Percentiles rank a stretch among this genome's conserved stretches.
Conservation (phyloP, 2,329 filamentous ascomycete species). For the Botryotinia narcissicola region DNA sequence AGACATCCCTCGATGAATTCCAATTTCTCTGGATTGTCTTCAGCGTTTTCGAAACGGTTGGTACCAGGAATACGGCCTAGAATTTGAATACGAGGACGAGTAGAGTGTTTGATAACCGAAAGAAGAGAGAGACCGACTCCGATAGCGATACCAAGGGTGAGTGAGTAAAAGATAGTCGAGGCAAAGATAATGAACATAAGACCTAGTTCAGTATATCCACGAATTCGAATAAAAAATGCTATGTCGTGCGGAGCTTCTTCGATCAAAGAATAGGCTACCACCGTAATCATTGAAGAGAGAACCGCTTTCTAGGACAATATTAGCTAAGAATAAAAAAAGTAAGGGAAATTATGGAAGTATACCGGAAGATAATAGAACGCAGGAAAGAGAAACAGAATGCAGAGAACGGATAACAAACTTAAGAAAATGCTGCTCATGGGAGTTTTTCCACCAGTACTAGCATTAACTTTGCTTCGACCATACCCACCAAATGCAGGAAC, state of each 20-base stretch:
- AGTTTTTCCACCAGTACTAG: conserved; percentile 84
- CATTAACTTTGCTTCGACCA: conserved; percentile 92
- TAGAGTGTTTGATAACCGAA: conserved; percentile 85
- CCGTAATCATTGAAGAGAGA: conserved; percentile 88
- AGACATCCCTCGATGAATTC: conserved; percentile 91
- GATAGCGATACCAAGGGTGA: conserved; percentile 89
- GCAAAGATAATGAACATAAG: conserved; percentile 90
- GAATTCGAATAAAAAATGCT: conserved; percentile 80
- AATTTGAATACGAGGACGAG: conserved; percentile 92
- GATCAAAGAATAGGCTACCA: conserved; percentile 90
- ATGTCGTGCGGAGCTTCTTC: conserved; percentile 95
- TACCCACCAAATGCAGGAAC: conserved; percentile 95
- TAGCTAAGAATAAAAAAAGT: conserved; percentile 16
- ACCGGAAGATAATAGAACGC: conserved; percentile 97
- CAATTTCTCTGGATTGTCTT: conserved; percentile 65
- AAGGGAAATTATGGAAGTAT: conserved; percentile 43
- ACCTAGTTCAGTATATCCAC: conserved; percentile 79
- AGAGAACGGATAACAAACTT: conserved; percentile 76
- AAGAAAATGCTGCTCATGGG: conserved; percentile 92
- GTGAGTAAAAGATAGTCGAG: conserved; percentile 90
- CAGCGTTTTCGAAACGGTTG: conserved; percentile 82
- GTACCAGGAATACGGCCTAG: conserved; percentile 84
- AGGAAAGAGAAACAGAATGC: conserved; percentile 77
- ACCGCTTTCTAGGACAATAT: conserved; percentile 73
- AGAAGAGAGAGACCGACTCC: conserved; percentile 89